phyloP scores from a whole-genome alignment of 371 early-diverging fungal genomes.

The Basidiobolus heterosporus region DNA sequence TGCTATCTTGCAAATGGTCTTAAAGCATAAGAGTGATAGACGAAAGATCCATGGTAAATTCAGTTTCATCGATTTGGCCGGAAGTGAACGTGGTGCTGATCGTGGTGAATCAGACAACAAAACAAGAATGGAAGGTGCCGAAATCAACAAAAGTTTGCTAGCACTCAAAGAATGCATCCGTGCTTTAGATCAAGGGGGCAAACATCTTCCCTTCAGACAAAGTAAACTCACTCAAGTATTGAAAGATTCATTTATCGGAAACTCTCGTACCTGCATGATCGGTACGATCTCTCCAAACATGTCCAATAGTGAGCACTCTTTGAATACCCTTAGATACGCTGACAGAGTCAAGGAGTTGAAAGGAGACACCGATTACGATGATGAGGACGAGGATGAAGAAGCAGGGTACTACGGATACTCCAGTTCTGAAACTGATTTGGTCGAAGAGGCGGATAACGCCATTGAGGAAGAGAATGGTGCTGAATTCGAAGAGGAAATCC shows the following conservation, averaged over 20 bases:
- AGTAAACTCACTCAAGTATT: constrained; percentile 94
- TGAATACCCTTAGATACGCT: constrained; percentile 96
- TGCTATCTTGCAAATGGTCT: constrained; percentile 87
- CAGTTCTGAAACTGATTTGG: not conserved
- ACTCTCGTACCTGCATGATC: constrained; percentile 92
- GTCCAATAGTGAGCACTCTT: constrained; percentile 86
- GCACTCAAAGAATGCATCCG: constrained; percentile 96
- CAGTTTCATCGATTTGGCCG: constrained; percentile 96
- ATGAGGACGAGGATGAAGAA: constrained; percentile 5
- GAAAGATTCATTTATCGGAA: constrained; percentile 95
- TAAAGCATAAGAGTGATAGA: constrained; percentile 44
- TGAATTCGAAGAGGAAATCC: not conserved
- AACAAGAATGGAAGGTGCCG: constrained; percentile 92
- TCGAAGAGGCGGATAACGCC: not conserved
- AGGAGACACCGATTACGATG: constrained; percentile 6
- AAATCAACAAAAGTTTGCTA: constrained; percentile 94
- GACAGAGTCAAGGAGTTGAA: constrained; percentile 31
- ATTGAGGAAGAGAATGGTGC: not conserved
- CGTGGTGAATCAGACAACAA: constrained; percentile 79
- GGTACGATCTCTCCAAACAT: constrained; percentile 89
- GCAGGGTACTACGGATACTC: not conserved
- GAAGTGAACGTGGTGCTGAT: constrained; percentile 96
- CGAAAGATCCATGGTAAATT: constrained; percentile 47
- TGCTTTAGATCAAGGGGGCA: constrained; percentile 82
- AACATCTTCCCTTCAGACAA: constrained; percentile 92